Base-by-base conservation (phyloP, 2,329 filamentous ascomycete genomes). In the Botrytis galanthina region DNA sequence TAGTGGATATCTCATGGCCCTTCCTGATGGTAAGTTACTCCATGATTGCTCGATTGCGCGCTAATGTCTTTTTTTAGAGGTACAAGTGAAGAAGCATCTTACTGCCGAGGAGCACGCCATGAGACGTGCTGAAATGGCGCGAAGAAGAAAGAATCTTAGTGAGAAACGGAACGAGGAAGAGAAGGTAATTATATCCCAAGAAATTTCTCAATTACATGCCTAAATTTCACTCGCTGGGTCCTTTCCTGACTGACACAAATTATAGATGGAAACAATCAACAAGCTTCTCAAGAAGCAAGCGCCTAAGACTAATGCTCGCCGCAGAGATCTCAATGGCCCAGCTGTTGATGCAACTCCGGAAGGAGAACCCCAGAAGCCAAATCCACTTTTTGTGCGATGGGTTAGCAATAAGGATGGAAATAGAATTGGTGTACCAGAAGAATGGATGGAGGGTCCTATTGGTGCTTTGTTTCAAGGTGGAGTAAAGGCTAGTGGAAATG, bases 201-300 rank as follows among this genome's bases (percentile, higher is more conserved):
- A n/a, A 16, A 37, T 39, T 39, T 3, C n/a, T n/a, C 14, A 39
- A 26, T 39, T 80, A 63, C 42, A 29, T 29, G 4, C 37, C 20
- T 7, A 44, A 32, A 6, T 54, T 2, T 29, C 32, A 39, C 29
- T 12, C 44, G 20, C 32, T 39, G n/a, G 7, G 3, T 20, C 5
- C 10, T 66, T 46, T 20, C 35, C 16, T 29, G n/a, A 5, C 61
- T 69, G 16, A 72, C 51, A 48, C 18, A 51, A 18, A 48, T 16
- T 22, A 4, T 46, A 95, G 92, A 93, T 94, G 88, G 93, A 95
- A 85, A 96, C 93, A 0, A 95, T 96, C 87, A 95, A 96, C 85
- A 94, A 95, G 79, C 89, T 96, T 2, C 89, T 96, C 70, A 94
- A 94, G 82, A 94, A 95, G 81, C 93, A 95, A 81, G 92, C 93